Evolutionary conservation across 73 alveolate genomes (phyloP), one percentile per base, ranked within the genome.

Genomic region (Tetrahymena elliotti): DNA sequence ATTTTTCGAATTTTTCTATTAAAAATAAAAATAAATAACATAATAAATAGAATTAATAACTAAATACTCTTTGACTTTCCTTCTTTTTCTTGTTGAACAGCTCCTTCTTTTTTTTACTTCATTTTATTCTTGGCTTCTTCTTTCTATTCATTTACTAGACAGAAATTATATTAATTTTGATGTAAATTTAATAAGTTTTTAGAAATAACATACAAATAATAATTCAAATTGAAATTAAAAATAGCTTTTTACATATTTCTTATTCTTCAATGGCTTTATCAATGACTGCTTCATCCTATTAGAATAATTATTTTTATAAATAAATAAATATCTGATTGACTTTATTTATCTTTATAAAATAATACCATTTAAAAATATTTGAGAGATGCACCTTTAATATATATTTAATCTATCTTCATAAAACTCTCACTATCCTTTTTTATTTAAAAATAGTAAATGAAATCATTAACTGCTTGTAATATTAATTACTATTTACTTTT

Each of bases 181-280:
- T 24, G 36, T 31, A 27, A 68, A 27, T 68, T 68, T n/a, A n/a
- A n/a, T n/a, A 31, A 27, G n/a, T 68, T 36, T 68, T 68, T 68
- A 18, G 0, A 68, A 68, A 10, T 4, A 54, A 31, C 33, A 18
- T 4, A 68, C 33, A 68, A 4, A 68, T 18, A 68, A 68, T 68
- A 31, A 68, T 27, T 68, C 36, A 68, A 68, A 27, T 68, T n/a
- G 15, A 40, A 40, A 68, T 27, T 31, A 27, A 18, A 31, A 27
- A 27, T 22, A 68, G 34, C 38, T 27, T 68, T 68, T 68, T 94
- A 94, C 96, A 94, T 88, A 94, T 94, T 84, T 94, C 96, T 40
- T 94, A 94, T 83, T 94, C 96, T 54, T 94, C 96, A n/a, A 68
- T 68, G 37, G 96, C 96, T 35, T 94, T 94, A 24, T 88, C 92